Base-by-base conservation (phyloP, 352 stramenopile species). In the Pythium phragmitis region DNA sequence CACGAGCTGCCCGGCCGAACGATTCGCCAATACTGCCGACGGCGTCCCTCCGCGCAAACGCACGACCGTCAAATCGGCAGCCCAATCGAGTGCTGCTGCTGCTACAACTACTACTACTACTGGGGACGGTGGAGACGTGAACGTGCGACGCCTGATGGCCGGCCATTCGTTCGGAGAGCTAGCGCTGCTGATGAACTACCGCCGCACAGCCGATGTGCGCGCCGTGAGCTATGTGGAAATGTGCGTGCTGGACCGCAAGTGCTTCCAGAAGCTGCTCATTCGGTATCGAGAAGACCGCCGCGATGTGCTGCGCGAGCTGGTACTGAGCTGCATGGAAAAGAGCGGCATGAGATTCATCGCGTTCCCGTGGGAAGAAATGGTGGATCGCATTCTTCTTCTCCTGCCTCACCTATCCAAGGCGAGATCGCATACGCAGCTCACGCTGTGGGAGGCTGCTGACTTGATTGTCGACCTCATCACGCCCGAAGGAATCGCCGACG, bases 91-190 rank as follows among this genome's bases (percentile, higher is more conserved):
- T 52, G 19, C 60, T 30, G n/a, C 21, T 37, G 39, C 2, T 39
- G 34, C 34, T 39, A 1, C 34, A 3, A 13, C 21, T 37, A 30
- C 7, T 39, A 0, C 34, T 39, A 1, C 34, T 9, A 13, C 34
- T 39, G 11, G 7, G 34, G 34, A 39, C 11, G 7, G 7, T 39
- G 34, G 34, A 39, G 34, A 39, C 26, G 67, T 76, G 36, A 75
- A 74, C 48, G 70, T 76, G 56, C 66, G 75, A 2, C 59, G 65
- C 16, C 34, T 69, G 17, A 70, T 73, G 59, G 57, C 63, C 2
- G 73, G 73, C 21, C 67, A 74, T 17, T 74, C 66, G 42, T 81
- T 79, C 43, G 74, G 73, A 2, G 73, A 81, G 36, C 66, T 81
- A 4, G 63, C 70, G 21, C 59, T 81, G 47, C 50, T 81, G 0